Evolutionary conservation across 2,329 filamentous ascomycete genomes (phyloP), one percentile per base, ranked within the genome.

Genomic region (Metarhizium guizhouense): DNA sequence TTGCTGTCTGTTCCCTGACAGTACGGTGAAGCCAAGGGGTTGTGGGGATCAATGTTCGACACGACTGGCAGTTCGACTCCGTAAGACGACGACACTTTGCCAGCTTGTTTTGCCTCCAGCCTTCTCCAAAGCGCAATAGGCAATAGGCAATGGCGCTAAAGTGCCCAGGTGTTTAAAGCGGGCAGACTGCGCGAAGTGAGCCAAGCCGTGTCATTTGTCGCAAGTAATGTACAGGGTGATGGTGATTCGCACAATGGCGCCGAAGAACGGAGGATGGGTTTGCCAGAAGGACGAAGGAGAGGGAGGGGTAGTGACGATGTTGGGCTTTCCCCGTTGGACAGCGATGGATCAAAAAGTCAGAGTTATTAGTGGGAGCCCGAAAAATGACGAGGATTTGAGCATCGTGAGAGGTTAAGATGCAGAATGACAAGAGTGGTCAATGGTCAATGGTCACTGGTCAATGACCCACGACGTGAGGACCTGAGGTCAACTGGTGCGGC

Each of bases 361-460:
- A 49, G 18, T 42, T 36, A 8, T 49, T 16, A 29, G 47, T 54
- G 52, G 45, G 36, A 47, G 45, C 45, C 52, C 45, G 34, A 49
- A 47, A 32, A 49, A 32, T 54, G 52, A 54, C 52, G 45, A 54
- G 52, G 52, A 40, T 54, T 40, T 20, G 52, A 54, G 52, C 25
- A 49, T 54, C 34, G 45, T 18, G 45, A 49, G 45, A 54, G 20
- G 20, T 48, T 18, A 14, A 48, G 45, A 16, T 48, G 45, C 45
- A 48, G 25, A 48, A 48, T 18, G 45, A 30, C 45, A 29, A 30
- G 45, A 47, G 25, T 32, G 29, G 42, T 36, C 29, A 5, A 38
- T 4, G 48, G 11, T 16, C 18, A 45, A 40, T 40, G 32, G 32
- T 16, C 18, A 45, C 8, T 40, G 32, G 32, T 34, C 32, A 11